Evolutionary conservation across 1,284 basidiomycete species (phyloP), one percentile per base, ranked within the genome.

Genomic region (Meira miltonrushii): DNA sequence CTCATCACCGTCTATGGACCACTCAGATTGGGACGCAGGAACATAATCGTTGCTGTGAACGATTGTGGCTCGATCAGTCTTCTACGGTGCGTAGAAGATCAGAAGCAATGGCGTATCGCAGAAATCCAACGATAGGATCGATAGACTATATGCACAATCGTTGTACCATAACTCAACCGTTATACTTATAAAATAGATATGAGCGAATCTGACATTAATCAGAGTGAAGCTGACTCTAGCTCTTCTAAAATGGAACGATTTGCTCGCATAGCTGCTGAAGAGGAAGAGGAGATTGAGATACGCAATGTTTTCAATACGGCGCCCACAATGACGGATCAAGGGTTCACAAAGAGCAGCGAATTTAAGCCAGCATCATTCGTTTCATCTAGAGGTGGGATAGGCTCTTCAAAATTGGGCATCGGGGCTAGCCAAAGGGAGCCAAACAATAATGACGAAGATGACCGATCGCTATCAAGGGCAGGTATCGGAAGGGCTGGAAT

Each of bases 401-500:
- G 59, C 10, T 21, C 15, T 33, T 23, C n/a, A 17, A 23, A 10
- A 17, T 17, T 28, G 25, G 38, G 43, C 3, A 44, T 25, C 8
- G 23, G 17, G 9, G 17, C 43, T 17, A 3, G 9, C 4, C 17
- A 12, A 17, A 39, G 19, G 54, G 41, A 13, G 54, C 38, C 21
- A 55, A 25, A 25, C 21, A 11, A 47, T 25, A 11, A 39, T 38
- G 54, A 48, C 8, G 23, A 13, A n/a, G 43, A 23, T 7, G n/a
- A 43, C 55, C 47, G 25, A 60, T 4, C 12, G 10, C 1, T n/a
- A 15, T 11, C 19, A 47, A 13, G 19, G 3, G 60, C 62, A 64
- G n/a, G 67, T 61, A 40, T 62, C 62, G 51, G 60, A 61, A n/a
- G 63, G 55, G 1, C 41, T 58, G 7, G 43, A 15, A 10, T 60